Percentiles rank a stretch among this genome's conserved stretches.
Conservation (phyloP, 2,329 filamentous ascomycete genomes). For the Hypocreales sp. region DNA sequence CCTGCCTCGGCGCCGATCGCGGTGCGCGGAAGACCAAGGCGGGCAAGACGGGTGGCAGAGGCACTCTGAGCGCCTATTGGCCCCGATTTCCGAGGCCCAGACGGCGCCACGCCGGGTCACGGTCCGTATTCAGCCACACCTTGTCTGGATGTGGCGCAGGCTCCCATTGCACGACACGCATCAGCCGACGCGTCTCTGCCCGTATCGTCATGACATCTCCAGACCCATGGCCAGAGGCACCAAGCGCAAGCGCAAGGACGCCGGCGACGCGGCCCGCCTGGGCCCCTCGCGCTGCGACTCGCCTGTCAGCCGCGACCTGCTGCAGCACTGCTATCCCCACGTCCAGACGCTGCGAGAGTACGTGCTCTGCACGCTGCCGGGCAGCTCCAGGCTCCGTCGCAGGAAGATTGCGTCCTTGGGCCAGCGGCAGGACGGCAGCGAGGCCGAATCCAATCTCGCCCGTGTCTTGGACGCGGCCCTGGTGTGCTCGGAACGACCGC, state of each 20-base stretch:
- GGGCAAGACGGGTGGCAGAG: too few species aligned
- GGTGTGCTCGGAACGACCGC: conserved; percentile 35
- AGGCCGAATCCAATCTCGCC: conserved; percentile 28
- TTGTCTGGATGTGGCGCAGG: too few species aligned
- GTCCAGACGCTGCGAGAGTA: conserved; percentile 56
- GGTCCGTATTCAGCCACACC: too few species aligned
- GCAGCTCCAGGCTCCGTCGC: conserved; percentile 46
- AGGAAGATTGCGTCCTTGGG: conserved; percentile 38
- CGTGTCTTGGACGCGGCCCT: conserved; percentile 53
- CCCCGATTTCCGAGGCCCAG: too few species aligned
- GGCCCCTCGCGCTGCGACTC: conserved; percentile 2
- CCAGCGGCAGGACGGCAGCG: conserved; percentile 8
- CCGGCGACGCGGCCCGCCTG: conserved; percentile 8
- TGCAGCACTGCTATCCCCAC: conserved; percentile 51
- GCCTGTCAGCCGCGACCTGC: conserved; percentile 39
- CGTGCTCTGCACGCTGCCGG: conserved; percentile 48
- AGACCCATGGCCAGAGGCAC: conserved; percentile 9
- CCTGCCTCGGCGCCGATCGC: too few species aligned
- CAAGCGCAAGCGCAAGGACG: conserved; percentile 12
- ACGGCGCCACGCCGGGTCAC: too few species aligned
- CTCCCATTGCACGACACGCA: too few species aligned
- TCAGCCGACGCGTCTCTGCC: too few species aligned
- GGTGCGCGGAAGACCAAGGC: too few species aligned
- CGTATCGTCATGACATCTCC: background rate
- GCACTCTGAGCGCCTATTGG: too few species aligned